Evolutionary conservation across 106 monocot species (phyloP).

Genomic region (Xerophyta viscosa): DNA sequence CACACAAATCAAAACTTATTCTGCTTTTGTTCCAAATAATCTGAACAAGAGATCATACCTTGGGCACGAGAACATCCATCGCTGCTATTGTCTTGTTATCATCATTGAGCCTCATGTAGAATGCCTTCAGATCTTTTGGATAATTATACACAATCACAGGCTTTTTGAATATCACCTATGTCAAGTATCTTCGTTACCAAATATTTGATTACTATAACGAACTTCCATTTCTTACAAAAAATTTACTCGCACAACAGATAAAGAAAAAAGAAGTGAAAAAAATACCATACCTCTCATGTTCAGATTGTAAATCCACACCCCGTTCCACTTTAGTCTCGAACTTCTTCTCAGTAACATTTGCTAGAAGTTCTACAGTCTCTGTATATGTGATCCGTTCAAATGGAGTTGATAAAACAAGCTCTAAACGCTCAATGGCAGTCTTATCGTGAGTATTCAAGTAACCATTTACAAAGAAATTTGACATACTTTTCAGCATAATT

Average conservation of each 20-base stretch:
- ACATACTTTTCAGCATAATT: slow-evolving; percentile 70
- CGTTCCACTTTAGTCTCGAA: slow-evolving; percentile 75
- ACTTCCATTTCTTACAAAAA: no score
- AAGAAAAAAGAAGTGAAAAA: no score
- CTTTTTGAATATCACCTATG: slow-evolving; percentile 70
- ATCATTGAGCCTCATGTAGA: slow-evolving; percentile 77
- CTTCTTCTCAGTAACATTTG: slow-evolving; percentile 58
- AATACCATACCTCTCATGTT: slow-evolving; percentile 59
- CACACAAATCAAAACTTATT: no score
- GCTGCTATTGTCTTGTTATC: slow-evolving; percentile 64
- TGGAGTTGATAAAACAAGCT: slow-evolving; percentile 56
- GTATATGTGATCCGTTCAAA: slow-evolving; percentile 71
- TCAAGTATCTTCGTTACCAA: slow-evolving; percentile 50
- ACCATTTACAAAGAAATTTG: slow-evolving; percentile 65
- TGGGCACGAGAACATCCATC: slow-evolving; percentile 87
- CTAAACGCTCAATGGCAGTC: slow-evolving; percentile 56
- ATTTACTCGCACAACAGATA: no score
- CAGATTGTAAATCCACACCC: slow-evolving; percentile 81
- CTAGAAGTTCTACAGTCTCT: slow-evolving; percentile 49
- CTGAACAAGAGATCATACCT: no score
- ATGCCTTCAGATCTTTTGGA: slow-evolving; percentile 67
- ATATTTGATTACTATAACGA: neutral
- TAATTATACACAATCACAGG: slow-evolving; percentile 78
- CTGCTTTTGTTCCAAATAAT: no score
- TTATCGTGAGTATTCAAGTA: slow-evolving; percentile 72